Evolutionary conservation across 768 basidiomycete species (phyloP).

Genomic region (Psilocybe subaeruginosa): DNA sequence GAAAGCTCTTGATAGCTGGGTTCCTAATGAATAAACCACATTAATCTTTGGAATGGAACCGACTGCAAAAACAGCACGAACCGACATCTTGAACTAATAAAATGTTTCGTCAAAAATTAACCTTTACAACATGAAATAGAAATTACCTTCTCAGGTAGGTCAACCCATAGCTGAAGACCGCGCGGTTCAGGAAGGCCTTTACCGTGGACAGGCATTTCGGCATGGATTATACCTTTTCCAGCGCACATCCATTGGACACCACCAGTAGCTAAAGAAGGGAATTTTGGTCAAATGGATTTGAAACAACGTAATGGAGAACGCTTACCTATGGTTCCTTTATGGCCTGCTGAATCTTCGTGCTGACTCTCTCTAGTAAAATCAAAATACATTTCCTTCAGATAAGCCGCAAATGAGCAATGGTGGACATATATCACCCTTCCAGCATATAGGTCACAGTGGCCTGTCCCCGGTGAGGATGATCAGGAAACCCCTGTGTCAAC

Average conservation of each 20-base stretch:
- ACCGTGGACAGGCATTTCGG: slow-evolving; percentile 86
- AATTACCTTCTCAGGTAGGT: slow-evolving; percentile 69
- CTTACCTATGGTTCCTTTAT: slow-evolving; percentile 68
- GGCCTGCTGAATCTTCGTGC: slow-evolving; percentile 93
- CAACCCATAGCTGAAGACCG: slow-evolving; percentile 89
- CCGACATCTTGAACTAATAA: slow-evolving; percentile 76
- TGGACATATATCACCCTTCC: slow-evolving; percentile 53
- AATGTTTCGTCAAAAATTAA: slow-evolving; percentile 16
- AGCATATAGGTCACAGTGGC: slow-evolving; percentile 90
- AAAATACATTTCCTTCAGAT: not conserved
- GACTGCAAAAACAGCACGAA: slow-evolving; percentile 21
- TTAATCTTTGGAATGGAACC: not conserved
- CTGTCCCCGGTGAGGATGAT: slow-evolving; percentile 93
- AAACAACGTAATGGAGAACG: not conserved
- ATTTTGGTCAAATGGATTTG: not conserved
- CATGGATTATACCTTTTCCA: slow-evolving; percentile 79
- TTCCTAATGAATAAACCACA: slow-evolving; percentile 40
- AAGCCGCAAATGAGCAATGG: not conserved
- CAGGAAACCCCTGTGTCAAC: slow-evolving; percentile 78
- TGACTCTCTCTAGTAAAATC: slow-evolving; percentile 53
- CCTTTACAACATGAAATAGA: not conserved
- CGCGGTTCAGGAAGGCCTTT: slow-evolving; percentile 69
- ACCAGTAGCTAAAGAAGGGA: slow-evolving; percentile 50
- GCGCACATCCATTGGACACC: slow-evolving; percentile 98
- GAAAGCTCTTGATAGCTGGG: slow-evolving; percentile 85